Evolutionary conservation across 2,329 filamentous ascomycete genomes (phyloP), one percentile per base, ranked within the genome.

Genomic region (Calonectria henricotiae): DNA sequence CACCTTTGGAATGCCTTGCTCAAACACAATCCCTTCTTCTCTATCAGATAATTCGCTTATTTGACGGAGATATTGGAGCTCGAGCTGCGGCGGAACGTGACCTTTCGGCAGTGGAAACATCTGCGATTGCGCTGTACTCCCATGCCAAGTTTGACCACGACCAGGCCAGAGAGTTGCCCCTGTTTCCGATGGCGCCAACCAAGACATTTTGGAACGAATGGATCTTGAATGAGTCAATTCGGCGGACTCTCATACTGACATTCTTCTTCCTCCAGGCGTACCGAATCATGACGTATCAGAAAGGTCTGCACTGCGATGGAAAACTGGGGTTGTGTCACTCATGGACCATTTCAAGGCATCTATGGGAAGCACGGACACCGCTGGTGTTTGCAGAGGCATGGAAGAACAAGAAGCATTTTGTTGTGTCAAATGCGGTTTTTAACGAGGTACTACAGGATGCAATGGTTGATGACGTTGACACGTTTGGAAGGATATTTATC

Each of bases 201-300:
- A 82, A 80, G 20, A 72, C 80, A 0, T 86, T 86, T 51, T 90
- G 88, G 88, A 76, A 79, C 8, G 80, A 82, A 1, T 90, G 86
- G 86, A 79, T 88, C 3, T 80, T 89, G 23, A 83, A 88, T 12
- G 88, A 90, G 75, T 89, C 87, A 0, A 80, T 85, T 1, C 83
- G 88, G 2, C 85, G 88, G 17, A 90, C 88, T 0, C 80, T 87
- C 0, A 78, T 90, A 1, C 80, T 87, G 13, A 77, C 84, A 0
- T 86, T 86, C 71, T 88, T 86, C 49, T 82, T 89, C 63, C 62
- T 83, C 20, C 80, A 84, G 55, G 70, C 78, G 13, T 83, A 84
- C 68, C 78, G 80, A 1, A 71, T 83, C 17, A 70, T 85, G n/a
- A 68, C 78, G 2, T 80, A 80, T 2, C 72, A 76, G 3, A 67